These are phyloP conservation scores for Gracilaria gracilis DNA, from an alignment of 23 red algal genomes.

Conservation along the genomic window DNA sequence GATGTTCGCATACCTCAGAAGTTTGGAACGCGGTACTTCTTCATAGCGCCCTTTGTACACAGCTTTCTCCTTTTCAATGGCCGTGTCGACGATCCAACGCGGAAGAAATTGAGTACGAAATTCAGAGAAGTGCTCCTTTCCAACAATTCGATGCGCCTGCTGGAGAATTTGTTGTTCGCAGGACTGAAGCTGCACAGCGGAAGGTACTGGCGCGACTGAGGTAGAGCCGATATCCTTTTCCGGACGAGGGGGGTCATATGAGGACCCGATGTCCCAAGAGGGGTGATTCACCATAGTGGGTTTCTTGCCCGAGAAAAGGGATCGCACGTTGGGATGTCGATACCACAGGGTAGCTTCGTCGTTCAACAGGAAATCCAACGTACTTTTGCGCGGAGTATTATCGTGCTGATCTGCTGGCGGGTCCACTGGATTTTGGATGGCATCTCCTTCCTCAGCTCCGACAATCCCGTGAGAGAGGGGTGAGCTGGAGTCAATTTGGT, in stretches of 20 bases:
- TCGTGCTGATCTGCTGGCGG: too few relatives aligned
- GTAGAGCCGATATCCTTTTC: constrained; percentile 27
- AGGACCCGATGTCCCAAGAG: background rate
- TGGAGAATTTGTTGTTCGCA: constrained; percentile 22
- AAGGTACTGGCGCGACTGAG: background rate
- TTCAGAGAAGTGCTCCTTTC: background rate
- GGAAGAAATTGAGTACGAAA: constrained; percentile 24
- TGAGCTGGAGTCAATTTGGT: background rate
- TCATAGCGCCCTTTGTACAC: constrained; percentile 11
- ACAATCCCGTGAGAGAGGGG: background rate
- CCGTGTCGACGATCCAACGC: constrained; percentile 17
- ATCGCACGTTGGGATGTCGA: background rate
- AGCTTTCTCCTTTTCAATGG: constrained; percentile 31
- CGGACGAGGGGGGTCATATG: constrained; percentile 20
- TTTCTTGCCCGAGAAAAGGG: background rate
- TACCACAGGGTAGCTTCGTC: background rate
- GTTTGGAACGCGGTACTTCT: background rate
- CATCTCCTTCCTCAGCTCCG: background rate
- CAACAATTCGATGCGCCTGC: constrained; percentile 1
- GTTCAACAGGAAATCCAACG: background rate
- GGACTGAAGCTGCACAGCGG: background rate
- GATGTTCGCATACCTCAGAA: constrained; percentile 31
- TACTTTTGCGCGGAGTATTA: background rate
- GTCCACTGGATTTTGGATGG: background rate
- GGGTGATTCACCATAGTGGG: background rate